A percentile compares a stretch with the other conserved stretches of the same genome.
phyloP scores from a whole-genome alignment of 805 yeast species.

The Cyberlindnera mycetangii region DNA sequence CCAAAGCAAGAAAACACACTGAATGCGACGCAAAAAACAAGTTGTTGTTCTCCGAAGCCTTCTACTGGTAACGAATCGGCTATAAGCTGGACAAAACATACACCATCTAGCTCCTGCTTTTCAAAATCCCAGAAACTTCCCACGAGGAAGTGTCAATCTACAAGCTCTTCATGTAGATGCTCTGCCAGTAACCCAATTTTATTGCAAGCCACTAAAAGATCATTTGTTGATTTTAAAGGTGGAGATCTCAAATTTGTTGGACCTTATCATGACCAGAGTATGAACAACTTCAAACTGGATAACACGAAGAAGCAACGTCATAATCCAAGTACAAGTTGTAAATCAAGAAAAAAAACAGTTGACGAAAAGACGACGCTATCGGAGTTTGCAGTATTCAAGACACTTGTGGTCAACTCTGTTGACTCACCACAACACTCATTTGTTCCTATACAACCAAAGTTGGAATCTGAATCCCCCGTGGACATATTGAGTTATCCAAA shows the following conservation, averaged over 20 bases:
- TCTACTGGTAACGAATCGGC: too few relatives aligned
- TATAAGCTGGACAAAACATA: too few relatives aligned
- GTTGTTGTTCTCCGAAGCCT: too few relatives aligned
- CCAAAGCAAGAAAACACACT: too few relatives aligned
- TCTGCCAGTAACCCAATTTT: constrained; percentile 22
- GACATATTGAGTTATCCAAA: constrained; percentile 3
- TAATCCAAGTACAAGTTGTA: constrained; percentile 11
- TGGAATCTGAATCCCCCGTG: neutral
- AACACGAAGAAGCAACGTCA: constrained; percentile 7
- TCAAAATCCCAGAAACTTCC: neutral
- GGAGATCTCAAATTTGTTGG: constrained; percentile 28
- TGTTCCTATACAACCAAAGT: constrained; percentile 4
- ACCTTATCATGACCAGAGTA: constrained; percentile 22
- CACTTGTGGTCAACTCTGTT: constrained; percentile 18
- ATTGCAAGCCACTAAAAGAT: constrained; percentile 26
- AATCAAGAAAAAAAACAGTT: neutral
- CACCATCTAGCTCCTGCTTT: constrained; percentile 7
- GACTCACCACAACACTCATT: neutral
- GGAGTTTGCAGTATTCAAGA: constrained; percentile 16
- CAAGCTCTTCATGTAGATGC: constrained; percentile 10
- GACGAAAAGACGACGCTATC: neutral
- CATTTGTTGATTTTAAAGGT: constrained; percentile 26
- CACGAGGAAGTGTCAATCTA: neutral
- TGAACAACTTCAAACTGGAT: constrained; percentile 18
- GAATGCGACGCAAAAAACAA: too few relatives aligned